A percentile compares a stretch with the other conserved stretches of the same genome.
Conservation (phyloP, 129 eudicot species). For the Lactuca saligna region DNA sequence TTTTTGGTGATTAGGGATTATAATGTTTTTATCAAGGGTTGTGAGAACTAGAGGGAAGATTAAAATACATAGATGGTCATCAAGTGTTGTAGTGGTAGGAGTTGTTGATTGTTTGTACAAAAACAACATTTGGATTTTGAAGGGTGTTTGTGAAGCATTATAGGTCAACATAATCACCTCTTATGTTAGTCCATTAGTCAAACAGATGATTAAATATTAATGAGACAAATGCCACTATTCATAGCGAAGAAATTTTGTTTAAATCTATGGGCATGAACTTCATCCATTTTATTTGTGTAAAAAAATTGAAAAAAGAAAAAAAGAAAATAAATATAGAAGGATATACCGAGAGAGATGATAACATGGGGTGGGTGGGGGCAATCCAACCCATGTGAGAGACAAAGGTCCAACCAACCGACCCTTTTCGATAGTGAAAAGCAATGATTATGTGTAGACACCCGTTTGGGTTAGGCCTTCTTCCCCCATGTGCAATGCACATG, state of each 20-base stretch:
- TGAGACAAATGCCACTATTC: no score
- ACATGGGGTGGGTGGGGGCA: conserved; percentile 13
- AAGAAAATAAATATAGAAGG: no score
- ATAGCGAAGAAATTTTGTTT: no score
- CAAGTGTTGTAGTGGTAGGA: conserved; percentile 21
- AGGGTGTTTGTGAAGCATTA: conserved; percentile 19
- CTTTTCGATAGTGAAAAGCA: conserved; percentile 20
- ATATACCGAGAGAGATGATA: neutral
- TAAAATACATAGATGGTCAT: conserved; percentile 22
- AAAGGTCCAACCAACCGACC: conserved; percentile 34
- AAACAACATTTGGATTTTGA: conserved; percentile 21
- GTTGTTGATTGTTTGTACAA: conserved; percentile 31
- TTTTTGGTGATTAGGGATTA: conserved; percentile 23
- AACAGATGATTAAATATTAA: no score
- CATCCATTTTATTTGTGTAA: no score
- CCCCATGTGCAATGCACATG: conserved; percentile 36
- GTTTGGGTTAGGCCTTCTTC: conserved; percentile 11
- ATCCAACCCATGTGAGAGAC: conserved; percentile 32
- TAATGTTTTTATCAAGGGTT: conserved; percentile 11
- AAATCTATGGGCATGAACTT: neutral
- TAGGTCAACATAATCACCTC: neutral
- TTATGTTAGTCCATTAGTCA: neutral
- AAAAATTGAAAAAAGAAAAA: no score
- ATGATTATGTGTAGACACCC: conserved; percentile 29
- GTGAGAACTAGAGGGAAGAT: conserved; percentile 17